Evolutionary conservation across 148 eudicot species (phyloP).

Genomic region (Vaccinium myrtillus): DNA sequence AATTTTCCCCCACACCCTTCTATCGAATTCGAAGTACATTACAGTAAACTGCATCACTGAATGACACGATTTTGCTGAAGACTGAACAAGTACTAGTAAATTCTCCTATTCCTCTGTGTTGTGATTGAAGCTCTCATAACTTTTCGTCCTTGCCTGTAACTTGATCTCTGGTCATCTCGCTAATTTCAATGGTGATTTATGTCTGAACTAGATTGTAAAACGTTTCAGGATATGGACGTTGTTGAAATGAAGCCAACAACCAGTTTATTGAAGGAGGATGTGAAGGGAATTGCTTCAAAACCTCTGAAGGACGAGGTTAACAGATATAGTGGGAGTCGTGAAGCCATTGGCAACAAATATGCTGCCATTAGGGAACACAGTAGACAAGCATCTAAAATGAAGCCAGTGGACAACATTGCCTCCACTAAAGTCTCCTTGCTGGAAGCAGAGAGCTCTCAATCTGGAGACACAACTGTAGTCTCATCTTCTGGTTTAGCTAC

Average conservation of each 20-base stretch:
- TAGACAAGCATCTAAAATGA: slow-evolving; percentile 43
- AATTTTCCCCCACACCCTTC: no score
- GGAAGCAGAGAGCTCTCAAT: slow-evolving; percentile 31
- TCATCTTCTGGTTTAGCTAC: slow-evolving; percentile 57
- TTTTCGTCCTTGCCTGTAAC: slow-evolving; percentile 16
- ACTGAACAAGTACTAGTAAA: no score
- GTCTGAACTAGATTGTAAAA: slow-evolving; percentile 26
- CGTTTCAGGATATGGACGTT: slow-evolving; percentile 34
- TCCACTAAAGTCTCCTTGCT: slow-evolving; percentile 37
- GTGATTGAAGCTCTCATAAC: no score
- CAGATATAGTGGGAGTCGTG: slow-evolving; percentile 45
- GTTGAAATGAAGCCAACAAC: slow-evolving; percentile 42
- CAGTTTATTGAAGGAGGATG: slow-evolving; percentile 32
- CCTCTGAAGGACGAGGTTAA: slow-evolving; percentile 49
- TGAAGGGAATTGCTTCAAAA: slow-evolving; percentile 43
- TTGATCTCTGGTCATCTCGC: neutral
- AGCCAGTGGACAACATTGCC: slow-evolving; percentile 31
- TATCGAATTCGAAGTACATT: no score
- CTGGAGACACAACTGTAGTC: slow-evolving; percentile 34
- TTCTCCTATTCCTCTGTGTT: no score
- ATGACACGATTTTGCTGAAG: no score
- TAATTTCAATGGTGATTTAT: slow-evolving; percentile 34
- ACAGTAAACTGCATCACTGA: no score
- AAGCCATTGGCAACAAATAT: slow-evolving; percentile 57
- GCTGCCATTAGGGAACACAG: slow-evolving; percentile 46